Conservation (phyloP, 192 early-diverging fungal genomes). For the Coemansia umbellata region DNA sequence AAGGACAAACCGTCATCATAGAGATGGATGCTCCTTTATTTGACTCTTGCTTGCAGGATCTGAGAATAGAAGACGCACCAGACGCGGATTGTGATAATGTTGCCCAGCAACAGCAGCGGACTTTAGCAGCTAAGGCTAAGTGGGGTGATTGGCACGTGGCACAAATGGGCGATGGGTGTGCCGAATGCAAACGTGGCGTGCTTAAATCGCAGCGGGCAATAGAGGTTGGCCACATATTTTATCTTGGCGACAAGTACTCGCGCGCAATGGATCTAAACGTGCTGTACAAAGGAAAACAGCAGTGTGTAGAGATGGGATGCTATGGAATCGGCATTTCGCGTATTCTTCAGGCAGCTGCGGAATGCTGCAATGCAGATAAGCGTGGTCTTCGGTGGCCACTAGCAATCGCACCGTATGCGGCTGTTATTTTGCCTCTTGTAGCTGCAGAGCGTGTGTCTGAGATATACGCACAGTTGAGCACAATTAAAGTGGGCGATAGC, state of each 20-base stretch:
- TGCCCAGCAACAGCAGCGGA: not conserved
- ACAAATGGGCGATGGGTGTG: conserved; percentile 25
- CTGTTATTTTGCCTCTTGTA: conserved; percentile 59
- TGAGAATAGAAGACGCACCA: not conserved
- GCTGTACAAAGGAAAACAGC: conserved; percentile 22
- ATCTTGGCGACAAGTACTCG: conserved; percentile 88
- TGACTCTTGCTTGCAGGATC: not conserved
- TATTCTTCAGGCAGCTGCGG: conserved; percentile 75
- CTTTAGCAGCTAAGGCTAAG: not conserved
- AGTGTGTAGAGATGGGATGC: conserved; percentile 82
- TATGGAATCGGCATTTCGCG: conserved; percentile 87
- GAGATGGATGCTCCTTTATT: not conserved
- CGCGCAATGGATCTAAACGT: conserved; percentile 60
- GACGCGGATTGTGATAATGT: not conserved
- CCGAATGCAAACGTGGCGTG: conserved; percentile 9
- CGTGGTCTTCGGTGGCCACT: conserved; percentile 72
- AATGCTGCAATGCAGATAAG: conserved; percentile 57
- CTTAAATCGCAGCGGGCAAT: conserved; percentile 53
- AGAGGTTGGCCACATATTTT: conserved; percentile 87
- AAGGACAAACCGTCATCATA: too few species aligned
- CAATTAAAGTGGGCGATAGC: not conserved
- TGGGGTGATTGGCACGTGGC: conserved; percentile 41
- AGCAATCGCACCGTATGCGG: conserved; percentile 72
- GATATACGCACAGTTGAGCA: conserved; percentile 8
- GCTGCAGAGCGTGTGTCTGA: conserved; percentile 2